Evolutionary conservation across 768 basidiomycete genomes (phyloP), one percentile per base, ranked within the genome.

Genomic region (Lentinula lateritia): DNA sequence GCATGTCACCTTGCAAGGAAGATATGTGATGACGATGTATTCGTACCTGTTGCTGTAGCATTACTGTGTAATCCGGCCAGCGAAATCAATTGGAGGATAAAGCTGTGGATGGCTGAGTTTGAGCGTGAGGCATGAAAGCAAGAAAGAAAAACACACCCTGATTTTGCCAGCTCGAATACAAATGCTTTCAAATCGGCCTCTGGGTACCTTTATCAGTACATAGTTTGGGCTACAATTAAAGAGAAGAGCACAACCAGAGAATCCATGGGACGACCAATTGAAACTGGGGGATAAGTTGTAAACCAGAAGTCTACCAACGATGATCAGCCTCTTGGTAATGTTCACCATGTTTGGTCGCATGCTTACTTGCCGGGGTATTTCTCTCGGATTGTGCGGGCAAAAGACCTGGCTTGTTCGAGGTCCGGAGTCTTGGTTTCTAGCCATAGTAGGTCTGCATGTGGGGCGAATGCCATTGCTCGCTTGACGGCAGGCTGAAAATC

Each of bases 241-340:
- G 18, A 8, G 18, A 8, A 50, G 60, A 35, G 23, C 48, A 69
- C 73, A 52, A 86, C 87, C 84, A 48, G 82, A 82, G 73, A 90
- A 95, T 13, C 93, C 93, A 66, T 89, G 86, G 28, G 79, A 81
- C n/a, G 84, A 76, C 94, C 93, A 96, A 71, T 95, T 94, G 78
- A 96, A 96, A 69, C 92, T 93, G 5, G 94, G 95, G 67, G 92
- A 94, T 61, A 97, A 76, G 71, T 96, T 97, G 71, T 95, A 97
- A 20, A 96, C 93, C 66, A 97, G 84, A 86, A 85, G 88, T 68
- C 88, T 92, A 64, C 61, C 61, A 57, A 65, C 56, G 20, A 48
- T 35, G 39, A 60, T 41, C n/a, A n/a, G 16, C 35, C 18, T 15
- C 23, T 50, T 6, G 35, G 28, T 46, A 35, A 9, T 20, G 52